These are phyloP conservation scores for Dryas octopetala DNA, from an alignment of 306 rosid species.

Conservation along the genomic window DNA sequence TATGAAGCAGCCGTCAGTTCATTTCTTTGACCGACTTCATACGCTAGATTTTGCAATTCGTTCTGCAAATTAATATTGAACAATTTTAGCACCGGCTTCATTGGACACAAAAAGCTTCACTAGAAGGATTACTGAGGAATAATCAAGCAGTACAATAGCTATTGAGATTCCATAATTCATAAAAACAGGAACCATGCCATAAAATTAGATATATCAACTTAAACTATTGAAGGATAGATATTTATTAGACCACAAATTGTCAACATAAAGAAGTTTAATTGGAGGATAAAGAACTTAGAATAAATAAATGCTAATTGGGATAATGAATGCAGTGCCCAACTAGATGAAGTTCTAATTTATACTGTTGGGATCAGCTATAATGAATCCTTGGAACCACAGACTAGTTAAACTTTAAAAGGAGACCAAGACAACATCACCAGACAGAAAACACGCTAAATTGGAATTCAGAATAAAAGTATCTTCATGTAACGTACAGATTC, in stretches of 20 bases:
- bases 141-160: background rate
- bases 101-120: background rate
- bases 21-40: constrained; percentile 21
- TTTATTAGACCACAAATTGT: background rate
- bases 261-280: background rate
- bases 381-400: background rate
- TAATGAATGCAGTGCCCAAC: constrained; percentile 1
- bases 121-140: background rate
- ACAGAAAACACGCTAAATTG: background rate
- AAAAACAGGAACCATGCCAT: background rate
- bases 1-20: constrained; percentile 51
- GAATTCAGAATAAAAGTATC: background rate
- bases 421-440: background rate
- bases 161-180: background rate
- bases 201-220: background rate
- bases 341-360: background rate
- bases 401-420: background rate
- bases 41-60: constrained; percentile 16
- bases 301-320: no score
- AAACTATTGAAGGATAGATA: background rate
- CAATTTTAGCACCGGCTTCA: constrained; percentile 20
- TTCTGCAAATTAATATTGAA: constrained; percentile 37
- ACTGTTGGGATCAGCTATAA: background rate
- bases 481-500: background rate
- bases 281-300: background rate